Evolutionary conservation across 805 yeast species (phyloP), one percentile per base, ranked within the genome.

Genomic region (Wickerhamia fluorescens): DNA sequence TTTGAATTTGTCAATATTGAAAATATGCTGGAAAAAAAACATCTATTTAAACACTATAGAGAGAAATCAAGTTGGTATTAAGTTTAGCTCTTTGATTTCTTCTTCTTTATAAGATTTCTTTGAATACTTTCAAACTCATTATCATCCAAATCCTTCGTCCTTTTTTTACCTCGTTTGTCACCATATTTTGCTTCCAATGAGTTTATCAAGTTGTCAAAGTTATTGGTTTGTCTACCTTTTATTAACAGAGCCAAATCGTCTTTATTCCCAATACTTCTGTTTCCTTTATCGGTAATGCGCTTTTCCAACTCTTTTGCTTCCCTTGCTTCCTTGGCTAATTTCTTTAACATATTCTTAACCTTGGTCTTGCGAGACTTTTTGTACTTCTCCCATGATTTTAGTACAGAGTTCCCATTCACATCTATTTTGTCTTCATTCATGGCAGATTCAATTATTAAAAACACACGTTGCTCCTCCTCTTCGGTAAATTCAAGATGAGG

Each of bases 401-500:
- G 20, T 11, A 41, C 18, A 11, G 59, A 55, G 4, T 37, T 21
- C 27, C 40, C 43, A 12, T 58, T 58, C 18, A 69, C 51, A 13
- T 55, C 56, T 2, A 59, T 56, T 1, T 56, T 54, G 11, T 42
- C 41, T 4, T 49, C 49, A 10, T 71, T 52, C 23, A 75, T 16
- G 17, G 17, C 24, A 5, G 24, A 22, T 2, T 31, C 57, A 16
- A 85, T 69, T 1, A 76, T 62, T 2, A 49, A 50, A 32, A 68
- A 71, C 24, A 82, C 64, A 21, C 95, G 65, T 18, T 53, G 54
- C 43, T 83, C 94, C 41, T 78, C 86, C 1, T 49, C 59, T 20
- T 62, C 68, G 21, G 57, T 57, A 24, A 78, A 66, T 37, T 80
- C 87, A 29, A 82, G 65, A 53, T 87, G 95, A 7, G 92, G 81